phyloP scores from a whole-genome alignment of 306 rosid genomes.

The Vigna unguiculata region DNA sequence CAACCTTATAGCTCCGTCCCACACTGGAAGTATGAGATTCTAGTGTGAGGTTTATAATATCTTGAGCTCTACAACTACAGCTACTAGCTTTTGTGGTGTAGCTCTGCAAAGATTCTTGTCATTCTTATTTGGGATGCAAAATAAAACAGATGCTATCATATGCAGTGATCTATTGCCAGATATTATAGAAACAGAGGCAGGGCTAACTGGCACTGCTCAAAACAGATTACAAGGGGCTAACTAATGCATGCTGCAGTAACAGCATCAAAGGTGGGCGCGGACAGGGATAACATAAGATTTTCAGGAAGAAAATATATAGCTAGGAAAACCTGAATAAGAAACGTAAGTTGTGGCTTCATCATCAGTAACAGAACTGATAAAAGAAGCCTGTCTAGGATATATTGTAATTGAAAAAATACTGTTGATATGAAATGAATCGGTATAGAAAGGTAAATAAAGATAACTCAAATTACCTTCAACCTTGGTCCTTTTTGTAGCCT shows the following conservation, averaged over 20 bases:
- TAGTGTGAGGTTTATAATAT: not conserved
- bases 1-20: no score
- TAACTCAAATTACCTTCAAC: slow-evolving; percentile 63
- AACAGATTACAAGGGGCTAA: slow-evolving; percentile 26
- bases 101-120: not conserved
- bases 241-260: slow-evolving; percentile 13
- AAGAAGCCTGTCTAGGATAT: slow-evolving; percentile 33
- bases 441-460: slow-evolving; percentile 35
- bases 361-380: slow-evolving; percentile 15
- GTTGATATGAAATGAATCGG: slow-evolving; percentile 25
- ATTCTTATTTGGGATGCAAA: slow-evolving; percentile 10
- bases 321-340: slow-evolving; percentile 30
- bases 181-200: not conserved
- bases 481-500: slow-evolving; percentile 78
- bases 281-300: slow-evolving; percentile 8
- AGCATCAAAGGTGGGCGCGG: slow-evolving; percentile 8
- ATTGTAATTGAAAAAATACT: slow-evolving; percentile 29
- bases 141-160: not conserved
- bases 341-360: slow-evolving; percentile 2
- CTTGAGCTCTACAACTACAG: not conserved
- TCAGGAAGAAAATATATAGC: slow-evolving; percentile 14
- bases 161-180: not conserved
- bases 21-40: no score
- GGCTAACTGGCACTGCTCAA: slow-evolving; percentile 20
- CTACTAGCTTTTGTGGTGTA: not conserved